phyloP scores from a whole-genome alignment of 345 rosid species.

The Microthlaspi erraticum region DNA sequence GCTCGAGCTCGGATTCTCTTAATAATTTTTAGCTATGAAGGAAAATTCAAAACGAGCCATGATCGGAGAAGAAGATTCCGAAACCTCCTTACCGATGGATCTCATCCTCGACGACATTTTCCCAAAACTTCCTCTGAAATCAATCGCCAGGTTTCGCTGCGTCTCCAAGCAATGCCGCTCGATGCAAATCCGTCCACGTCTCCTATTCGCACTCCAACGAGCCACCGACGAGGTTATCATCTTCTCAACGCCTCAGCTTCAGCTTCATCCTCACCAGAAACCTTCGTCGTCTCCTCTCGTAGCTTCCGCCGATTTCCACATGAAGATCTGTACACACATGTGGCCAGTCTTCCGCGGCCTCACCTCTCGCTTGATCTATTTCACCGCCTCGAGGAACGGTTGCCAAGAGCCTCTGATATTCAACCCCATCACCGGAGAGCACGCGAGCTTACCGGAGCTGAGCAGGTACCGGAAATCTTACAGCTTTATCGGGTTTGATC shows the following conservation, averaged over 20 bases:
- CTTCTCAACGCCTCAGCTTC: background rate
- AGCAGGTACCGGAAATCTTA: fast-evolving
- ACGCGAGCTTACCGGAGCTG: background rate
- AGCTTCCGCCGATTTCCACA: background rate
- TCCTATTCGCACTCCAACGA: background rate
- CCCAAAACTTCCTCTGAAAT: background rate
- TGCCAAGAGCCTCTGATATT: background rate
- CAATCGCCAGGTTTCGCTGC: background rate
- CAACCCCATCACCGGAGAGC: background rate
- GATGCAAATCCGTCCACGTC: background rate
- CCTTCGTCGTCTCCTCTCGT: background rate
- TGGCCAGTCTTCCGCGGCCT: too few species aligned
- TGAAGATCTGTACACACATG: background rate
- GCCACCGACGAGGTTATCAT: background rate
- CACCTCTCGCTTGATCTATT: constrained; percentile 1
- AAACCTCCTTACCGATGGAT: background rate
- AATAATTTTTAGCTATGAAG: too few species aligned
- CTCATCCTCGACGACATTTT: background rate
- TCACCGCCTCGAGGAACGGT: background rate
- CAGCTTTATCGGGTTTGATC: constrained; percentile 12
- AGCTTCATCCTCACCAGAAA: background rate
- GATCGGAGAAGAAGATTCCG: background rate
- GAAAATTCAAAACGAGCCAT: too few species aligned
- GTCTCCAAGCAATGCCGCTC: background rate
- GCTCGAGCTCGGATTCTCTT: too few species aligned